phyloP scores from a whole-genome alignment of 2,329 filamentous ascomycete species.

The Aureobasidium namibiae region DNA sequence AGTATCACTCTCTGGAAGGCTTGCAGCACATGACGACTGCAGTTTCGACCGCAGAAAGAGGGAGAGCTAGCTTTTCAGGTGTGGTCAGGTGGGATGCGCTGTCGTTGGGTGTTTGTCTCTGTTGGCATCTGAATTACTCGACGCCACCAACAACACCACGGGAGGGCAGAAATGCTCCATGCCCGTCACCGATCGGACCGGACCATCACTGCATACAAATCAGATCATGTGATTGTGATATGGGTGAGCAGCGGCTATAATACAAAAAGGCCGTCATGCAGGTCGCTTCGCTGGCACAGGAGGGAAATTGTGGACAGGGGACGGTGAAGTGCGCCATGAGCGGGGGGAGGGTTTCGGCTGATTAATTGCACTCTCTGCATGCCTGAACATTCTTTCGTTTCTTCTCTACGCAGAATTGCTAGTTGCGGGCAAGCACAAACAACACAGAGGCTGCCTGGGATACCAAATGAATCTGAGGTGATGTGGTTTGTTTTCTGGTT shows the following conservation, averaged over 20 bases:
- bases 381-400: not conserved
- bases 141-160: constrained; percentile 4
- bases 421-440: not conserved
- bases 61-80: not conserved
- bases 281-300: constrained; percentile 10
- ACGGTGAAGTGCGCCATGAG: not conserved
- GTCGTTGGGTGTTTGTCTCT: not conserved
- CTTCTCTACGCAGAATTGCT: not conserved
- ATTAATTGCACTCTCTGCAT: not conserved
- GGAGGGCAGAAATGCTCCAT: not conserved
- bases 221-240: constrained; percentile 11
- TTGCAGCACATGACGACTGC: constrained; percentile 11
- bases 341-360: not conserved
- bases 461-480: too few relatives aligned
- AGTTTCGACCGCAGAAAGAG: not conserved
- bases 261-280: constrained; percentile 1
- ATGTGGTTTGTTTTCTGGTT: not conserved
- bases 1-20: not conserved
- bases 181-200: constrained; percentile 4
- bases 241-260: not conserved
- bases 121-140: constrained; percentile 3
- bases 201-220: constrained; percentile 3
- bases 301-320: constrained; percentile 2
- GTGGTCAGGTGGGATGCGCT: constrained; percentile 13
- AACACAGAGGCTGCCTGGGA: too few relatives aligned